Evolutionary conservation across 805 yeast species (phyloP).

Genomic region (Saturnispora ahearnii): DNA sequence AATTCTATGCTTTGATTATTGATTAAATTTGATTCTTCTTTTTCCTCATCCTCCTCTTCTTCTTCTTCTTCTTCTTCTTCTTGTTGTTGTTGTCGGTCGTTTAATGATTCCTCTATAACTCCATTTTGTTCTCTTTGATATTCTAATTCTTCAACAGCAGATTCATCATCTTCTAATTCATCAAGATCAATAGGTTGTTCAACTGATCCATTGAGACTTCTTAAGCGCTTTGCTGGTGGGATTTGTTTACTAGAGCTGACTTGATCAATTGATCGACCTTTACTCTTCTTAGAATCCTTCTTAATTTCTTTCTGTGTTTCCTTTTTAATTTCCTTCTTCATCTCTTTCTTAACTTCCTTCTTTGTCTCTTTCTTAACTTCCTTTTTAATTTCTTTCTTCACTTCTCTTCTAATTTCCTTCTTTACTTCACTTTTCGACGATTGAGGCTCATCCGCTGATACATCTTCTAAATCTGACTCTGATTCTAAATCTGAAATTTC

Average conservation of each 20-base stretch:
- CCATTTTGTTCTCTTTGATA: not conserved
- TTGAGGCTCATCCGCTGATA: not conserved
- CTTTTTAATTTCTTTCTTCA: not conserved
- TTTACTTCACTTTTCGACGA: too few species aligned
- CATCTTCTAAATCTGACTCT: not conserved
- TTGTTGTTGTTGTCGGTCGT: not conserved
- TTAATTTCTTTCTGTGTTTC: not conserved
- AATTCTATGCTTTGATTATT: not conserved
- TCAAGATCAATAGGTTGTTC: conserved; percentile 9
- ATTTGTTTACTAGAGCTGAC: not conserved
- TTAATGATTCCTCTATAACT: not conserved
- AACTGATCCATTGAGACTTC: conserved; percentile 4
- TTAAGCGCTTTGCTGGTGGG: conserved; percentile 1
- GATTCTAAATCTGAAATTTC: not conserved
- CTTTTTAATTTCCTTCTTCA: not conserved
- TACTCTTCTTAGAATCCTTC: not conserved
- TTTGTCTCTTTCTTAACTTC: not conserved
- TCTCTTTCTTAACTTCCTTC: not conserved
- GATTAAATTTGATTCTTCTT: not conserved
- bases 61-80: not conserved
- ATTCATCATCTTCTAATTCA: conserved; percentile 11
- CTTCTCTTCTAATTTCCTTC: not conserved
- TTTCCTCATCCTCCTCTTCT: not conserved
- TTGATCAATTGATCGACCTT: not conserved
- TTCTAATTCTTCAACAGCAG: not conserved